Conservation (phyloP, 2,329 filamentous ascomycete species). For the Fusarium lateritium region DNA sequence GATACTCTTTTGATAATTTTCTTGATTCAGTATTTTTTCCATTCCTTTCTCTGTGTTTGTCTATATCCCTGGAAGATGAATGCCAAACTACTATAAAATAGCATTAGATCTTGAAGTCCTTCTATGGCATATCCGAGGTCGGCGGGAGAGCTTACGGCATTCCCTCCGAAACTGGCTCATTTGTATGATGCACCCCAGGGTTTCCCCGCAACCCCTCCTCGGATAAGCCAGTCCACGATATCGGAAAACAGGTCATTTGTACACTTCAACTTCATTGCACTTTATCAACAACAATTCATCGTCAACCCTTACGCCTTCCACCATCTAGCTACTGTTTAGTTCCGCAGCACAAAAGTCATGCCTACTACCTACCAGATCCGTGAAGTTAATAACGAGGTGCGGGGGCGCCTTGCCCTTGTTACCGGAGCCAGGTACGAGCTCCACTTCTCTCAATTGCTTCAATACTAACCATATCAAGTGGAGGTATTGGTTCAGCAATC, state of each 20-base stretch:
- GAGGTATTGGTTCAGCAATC: constrained; percentile 34
- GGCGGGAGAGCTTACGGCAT: constrained; percentile 1
- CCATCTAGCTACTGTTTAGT: no score
- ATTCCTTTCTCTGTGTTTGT: no score
- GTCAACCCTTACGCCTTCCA: accelerated
- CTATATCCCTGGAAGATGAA: no score
- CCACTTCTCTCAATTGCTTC: accelerated
- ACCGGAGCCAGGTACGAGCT: constrained; percentile 32
- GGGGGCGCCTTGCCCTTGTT: constrained; percentile 31
- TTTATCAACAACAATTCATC: not conserved
- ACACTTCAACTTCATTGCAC: not conserved
- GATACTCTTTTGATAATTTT: no score
- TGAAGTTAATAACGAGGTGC: constrained; percentile 27
- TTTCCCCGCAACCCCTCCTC: constrained; percentile 32
- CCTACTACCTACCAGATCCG: constrained; percentile 21
- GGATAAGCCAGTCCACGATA: constrained; percentile 10
- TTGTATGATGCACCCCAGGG: not conserved
- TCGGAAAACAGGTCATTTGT: constrained; percentile 5
- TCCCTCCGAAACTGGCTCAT: constrained; percentile 17
- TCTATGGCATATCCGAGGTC: no score
- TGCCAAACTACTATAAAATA: no score
- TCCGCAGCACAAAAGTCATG: not conserved
- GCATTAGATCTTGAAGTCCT: no score
- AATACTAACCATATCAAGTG: not conserved
- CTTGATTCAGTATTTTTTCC: no score